Percentiles rank a stretch among this genome's conserved stretches.
Conservation (phyloP, 495 filamentous ascomycete genomes). For the Schizothecium vesticola region DNA sequence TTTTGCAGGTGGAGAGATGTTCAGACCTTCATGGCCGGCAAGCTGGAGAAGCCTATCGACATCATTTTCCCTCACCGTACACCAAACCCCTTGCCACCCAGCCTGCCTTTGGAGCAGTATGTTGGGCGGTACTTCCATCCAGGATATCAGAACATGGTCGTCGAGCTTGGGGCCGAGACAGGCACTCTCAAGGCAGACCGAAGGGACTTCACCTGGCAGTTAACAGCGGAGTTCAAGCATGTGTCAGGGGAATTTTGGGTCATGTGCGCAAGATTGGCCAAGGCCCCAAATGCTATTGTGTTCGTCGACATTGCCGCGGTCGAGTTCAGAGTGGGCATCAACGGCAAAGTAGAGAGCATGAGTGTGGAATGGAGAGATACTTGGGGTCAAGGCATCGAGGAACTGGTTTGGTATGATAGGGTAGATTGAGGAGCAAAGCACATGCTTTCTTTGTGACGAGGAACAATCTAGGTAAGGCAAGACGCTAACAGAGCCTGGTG, state of each 20-base stretch:
- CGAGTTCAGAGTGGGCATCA: conserved; percentile 19
- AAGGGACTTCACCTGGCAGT: conserved; percentile 26
- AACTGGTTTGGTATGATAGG: conserved; percentile 6
- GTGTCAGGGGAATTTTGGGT: conserved; percentile 34
- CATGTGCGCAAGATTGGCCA: conserved; percentile 19
- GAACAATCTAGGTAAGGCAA: neutral
- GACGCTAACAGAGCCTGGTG: neutral
- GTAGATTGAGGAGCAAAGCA: neutral
- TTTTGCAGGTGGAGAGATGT: conserved; percentile 8
- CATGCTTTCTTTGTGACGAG: neutral
- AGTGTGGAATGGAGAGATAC: conserved; percentile 11
- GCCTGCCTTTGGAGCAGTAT: conserved; percentile 32
- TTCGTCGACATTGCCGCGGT: conserved; percentile 22
- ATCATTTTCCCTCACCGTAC: conserved; percentile 30
- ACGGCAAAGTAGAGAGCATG: neutral
- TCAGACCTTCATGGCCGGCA: conserved; percentile 1
- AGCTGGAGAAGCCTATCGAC: conserved; percentile 23
- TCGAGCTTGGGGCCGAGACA: conserved; percentile 15
- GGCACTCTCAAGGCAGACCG: conserved; percentile 22
- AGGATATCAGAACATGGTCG: conserved; percentile 36
- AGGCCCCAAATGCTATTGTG: conserved; percentile 2
- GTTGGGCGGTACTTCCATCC: conserved; percentile 40
- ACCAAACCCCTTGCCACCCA: conserved; percentile 24
- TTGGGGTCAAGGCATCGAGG: neutral
- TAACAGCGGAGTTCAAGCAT: conserved; percentile 24